Evolutionary conservation across 2,329 filamentous ascomycete species (phyloP).

Genomic region (Colletotrichum salicis): DNA sequence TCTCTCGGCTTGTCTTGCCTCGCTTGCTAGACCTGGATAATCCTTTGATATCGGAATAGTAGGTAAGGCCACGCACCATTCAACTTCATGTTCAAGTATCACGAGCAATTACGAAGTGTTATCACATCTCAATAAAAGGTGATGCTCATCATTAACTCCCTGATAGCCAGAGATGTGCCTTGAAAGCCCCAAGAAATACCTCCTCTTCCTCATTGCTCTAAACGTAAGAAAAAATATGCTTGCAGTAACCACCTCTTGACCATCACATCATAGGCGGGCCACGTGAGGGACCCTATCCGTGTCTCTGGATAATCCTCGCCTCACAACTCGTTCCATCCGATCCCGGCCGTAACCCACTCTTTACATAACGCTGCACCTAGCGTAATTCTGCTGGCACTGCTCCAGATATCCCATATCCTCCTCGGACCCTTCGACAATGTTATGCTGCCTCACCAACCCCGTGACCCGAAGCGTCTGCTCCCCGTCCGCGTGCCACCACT

Average conservation of each 20-base stretch:
- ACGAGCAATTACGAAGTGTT: too few relatives aligned
- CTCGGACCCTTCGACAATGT: constrained; percentile 65
- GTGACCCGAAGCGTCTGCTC: constrained; percentile 82
- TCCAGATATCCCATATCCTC: constrained; percentile 86
- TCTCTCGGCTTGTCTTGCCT: background rate
- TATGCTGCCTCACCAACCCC: constrained; percentile 76
- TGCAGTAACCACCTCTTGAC: background rate
- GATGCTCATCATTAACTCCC: background rate
- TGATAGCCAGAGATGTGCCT: background rate
- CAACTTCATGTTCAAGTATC: background rate
- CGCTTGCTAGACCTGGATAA: background rate
- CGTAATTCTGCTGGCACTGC: constrained; percentile 65
- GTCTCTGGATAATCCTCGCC: background rate
- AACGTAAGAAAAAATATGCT: background rate
- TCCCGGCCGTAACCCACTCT: constrained; percentile 5
- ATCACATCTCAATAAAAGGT: background rate
- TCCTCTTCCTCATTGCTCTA: background rate
- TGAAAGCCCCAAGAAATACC: background rate
- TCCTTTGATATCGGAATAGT: background rate
- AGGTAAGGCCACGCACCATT: background rate
- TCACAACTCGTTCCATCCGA: background rate
- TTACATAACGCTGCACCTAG: constrained; percentile 66
- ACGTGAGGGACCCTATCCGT: background rate
- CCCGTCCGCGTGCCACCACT: constrained; percentile 93
- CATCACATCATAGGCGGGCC: background rate